Evolutionary conservation across 768 basidiomycete species (phyloP).

Genomic region (Naganishia randhawae): DNA sequence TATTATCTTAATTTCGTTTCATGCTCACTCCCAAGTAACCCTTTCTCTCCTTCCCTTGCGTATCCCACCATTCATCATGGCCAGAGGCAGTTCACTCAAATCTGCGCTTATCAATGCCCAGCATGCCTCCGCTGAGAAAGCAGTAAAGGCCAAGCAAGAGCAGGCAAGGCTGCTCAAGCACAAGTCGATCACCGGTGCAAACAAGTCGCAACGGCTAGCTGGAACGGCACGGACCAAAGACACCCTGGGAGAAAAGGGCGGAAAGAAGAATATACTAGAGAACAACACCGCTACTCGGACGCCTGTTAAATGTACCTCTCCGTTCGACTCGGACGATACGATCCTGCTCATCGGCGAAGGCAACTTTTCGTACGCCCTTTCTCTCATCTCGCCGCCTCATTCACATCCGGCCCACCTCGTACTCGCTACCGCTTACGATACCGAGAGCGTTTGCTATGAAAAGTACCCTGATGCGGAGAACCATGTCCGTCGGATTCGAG

Average conservation of each 20-base stretch:
- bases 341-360: conserved; percentile 75
- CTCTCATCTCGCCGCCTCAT: conserved; percentile 60
- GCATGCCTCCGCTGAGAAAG: conserved; percentile 10
- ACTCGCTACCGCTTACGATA: conserved; percentile 80
- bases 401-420: conserved; percentile 64
- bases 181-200: conserved; percentile 23
- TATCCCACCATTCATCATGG: not conserved
- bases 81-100: conserved; percentile 23
- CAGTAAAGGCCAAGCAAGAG: conserved; percentile 25
- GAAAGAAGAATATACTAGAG: not conserved
- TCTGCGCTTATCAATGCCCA: conserved; percentile 26
- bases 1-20: not conserved
- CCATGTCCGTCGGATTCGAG: conserved; percentile 60
- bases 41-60: not conserved
- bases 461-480: conserved; percentile 71
- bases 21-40: not conserved
- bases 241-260: not conserved
- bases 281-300: not conserved
- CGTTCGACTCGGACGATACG: conserved; percentile 47
- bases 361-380: conserved; percentile 84
- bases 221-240: not conserved
- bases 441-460: conserved; percentile 65
- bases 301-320: conserved; percentile 18
- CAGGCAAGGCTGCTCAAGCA: conserved; percentile 25
- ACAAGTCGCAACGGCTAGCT: conserved; percentile 9